Evolutionary conservation across 2,329 filamentous ascomycete genomes (phyloP).

Genomic region (Exophiala alcalophila): DNA sequence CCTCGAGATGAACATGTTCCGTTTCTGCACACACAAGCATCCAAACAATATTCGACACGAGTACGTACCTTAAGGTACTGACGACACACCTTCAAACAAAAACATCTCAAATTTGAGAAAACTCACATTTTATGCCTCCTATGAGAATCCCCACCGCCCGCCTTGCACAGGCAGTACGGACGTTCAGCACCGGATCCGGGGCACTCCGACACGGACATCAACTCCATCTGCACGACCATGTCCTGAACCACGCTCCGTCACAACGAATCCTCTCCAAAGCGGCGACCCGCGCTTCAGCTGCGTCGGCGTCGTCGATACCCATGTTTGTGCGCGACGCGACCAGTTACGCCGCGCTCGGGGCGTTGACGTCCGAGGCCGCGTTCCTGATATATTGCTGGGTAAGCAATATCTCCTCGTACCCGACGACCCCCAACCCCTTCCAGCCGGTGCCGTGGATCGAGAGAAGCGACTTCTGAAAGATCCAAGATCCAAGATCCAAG

Average conservation of each 20-base stretch:
- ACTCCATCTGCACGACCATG: constrained; percentile 11
- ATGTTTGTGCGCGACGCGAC: constrained; percentile 18
- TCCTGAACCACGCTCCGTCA: constrained; percentile 19
- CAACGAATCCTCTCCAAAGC: constrained; percentile 23
- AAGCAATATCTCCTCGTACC: constrained; percentile 26
- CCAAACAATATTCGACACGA: too few species aligned
- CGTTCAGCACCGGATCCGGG: constrained; percentile 12
- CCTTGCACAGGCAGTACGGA: constrained; percentile 13
- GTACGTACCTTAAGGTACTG: too few species aligned
- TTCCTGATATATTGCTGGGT: constrained; percentile 27
- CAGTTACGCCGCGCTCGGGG: constrained; percentile 23
- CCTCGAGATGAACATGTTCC: too few species aligned
- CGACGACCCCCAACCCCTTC: constrained; percentile 14
- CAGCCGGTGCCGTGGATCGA: constrained; percentile 22
- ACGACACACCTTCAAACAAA: too few species aligned
- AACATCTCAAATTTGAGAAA: too few species aligned
- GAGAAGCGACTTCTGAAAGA: constrained; percentile 23
- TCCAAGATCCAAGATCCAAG: too few species aligned
- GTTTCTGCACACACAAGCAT: too few species aligned
- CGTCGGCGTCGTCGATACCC: constrained; percentile 14
- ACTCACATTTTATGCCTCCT: constrained; percentile 16
- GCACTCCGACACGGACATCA: constrained; percentile 2
- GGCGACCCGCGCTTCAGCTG: too few species aligned
- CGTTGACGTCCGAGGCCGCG: constrained; percentile 21
- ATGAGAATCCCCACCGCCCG: constrained; percentile 13